Evolutionary conservation across 2,329 filamentous ascomycete genomes (phyloP).

Genomic region (Trichoderma harzianum): DNA sequence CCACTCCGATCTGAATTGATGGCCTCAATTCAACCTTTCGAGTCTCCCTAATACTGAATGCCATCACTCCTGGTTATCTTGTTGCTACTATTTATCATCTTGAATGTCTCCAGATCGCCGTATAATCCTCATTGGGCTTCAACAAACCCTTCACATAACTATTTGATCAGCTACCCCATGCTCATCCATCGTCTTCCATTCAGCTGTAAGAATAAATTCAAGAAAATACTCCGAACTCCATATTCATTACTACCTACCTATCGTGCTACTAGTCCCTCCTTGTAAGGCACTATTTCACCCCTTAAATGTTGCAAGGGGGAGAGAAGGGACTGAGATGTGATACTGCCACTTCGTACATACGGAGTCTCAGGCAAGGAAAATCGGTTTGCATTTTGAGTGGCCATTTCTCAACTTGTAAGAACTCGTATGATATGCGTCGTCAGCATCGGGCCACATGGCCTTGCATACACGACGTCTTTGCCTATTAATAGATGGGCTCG

Average conservation of each 20-base stretch:
- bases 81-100: not conserved
- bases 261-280: not conserved
- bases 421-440: slow-evolving; percentile 1
- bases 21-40: not conserved
- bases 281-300: not conserved
- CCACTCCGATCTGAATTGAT: not conserved
- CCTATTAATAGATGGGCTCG: not conserved
- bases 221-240: not conserved
- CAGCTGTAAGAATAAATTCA: not conserved
- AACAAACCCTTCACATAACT: not conserved
- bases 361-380: not conserved
- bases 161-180: not conserved
- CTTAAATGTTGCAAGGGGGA: slow-evolving; percentile 5
- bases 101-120: not conserved
- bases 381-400: not conserved
- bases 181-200: not conserved
- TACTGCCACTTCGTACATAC: not conserved
- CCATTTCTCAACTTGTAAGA: not conserved
- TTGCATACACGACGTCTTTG: not conserved
- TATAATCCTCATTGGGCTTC: not conserved
- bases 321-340: not conserved
- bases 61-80: not conserved
- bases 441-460: not conserved
- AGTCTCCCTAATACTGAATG: not conserved
- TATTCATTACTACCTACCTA: not conserved